Evolutionary conservation across 2,329 filamentous ascomycete species (phyloP).

Genomic region (Chaetomiaceae sp.): DNA sequence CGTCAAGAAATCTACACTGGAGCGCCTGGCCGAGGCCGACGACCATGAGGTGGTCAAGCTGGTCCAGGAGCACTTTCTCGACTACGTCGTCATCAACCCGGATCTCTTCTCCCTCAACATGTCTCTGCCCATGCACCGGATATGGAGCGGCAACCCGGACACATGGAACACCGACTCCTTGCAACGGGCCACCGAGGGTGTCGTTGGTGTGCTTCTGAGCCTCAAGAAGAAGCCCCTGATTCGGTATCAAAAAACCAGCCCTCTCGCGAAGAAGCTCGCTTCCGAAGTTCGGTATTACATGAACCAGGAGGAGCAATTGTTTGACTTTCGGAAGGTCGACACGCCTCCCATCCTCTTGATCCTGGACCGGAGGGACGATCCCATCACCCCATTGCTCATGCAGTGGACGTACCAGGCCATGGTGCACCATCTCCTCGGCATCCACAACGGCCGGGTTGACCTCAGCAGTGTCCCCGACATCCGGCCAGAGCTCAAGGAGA

Average conservation of each 20-base stretch:
- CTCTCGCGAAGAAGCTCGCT: constrained; percentile 86
- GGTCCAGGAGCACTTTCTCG: constrained; percentile 94
- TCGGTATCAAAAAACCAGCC: constrained; percentile 85
- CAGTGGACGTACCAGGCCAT: constrained; percentile 99
- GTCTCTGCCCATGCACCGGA: constrained; percentile 63
- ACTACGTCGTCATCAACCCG: constrained; percentile 91
- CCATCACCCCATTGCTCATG: constrained; percentile 86
- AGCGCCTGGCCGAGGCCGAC: constrained; percentile 91
- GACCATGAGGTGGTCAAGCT: constrained; percentile 94
- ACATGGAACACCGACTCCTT: constrained; percentile 87
- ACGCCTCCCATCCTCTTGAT: constrained; percentile 90
- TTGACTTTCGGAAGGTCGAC: constrained; percentile 92
- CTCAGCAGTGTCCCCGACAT: constrained; percentile 79
- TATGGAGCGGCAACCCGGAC: constrained; percentile 81
- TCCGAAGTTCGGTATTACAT: constrained; percentile 89
- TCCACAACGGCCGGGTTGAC: constrained; percentile 91
- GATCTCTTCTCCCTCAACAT: constrained; percentile 83
- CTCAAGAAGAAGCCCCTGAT: constrained; percentile 97
- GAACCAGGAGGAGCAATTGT: constrained; percentile 91
- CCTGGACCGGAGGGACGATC: constrained; percentile 87
- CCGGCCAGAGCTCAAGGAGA: constrained; percentile 82
- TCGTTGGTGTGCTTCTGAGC: constrained; percentile 77
- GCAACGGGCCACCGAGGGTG: constrained; percentile 79
- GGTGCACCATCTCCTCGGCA: constrained; percentile 94
- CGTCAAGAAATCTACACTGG: constrained; percentile 90